These are phyloP conservation scores for Triticum dicoccoides DNA, from an alignment of 176 grass and related monocot species.

Conservation along the genomic window DNA sequence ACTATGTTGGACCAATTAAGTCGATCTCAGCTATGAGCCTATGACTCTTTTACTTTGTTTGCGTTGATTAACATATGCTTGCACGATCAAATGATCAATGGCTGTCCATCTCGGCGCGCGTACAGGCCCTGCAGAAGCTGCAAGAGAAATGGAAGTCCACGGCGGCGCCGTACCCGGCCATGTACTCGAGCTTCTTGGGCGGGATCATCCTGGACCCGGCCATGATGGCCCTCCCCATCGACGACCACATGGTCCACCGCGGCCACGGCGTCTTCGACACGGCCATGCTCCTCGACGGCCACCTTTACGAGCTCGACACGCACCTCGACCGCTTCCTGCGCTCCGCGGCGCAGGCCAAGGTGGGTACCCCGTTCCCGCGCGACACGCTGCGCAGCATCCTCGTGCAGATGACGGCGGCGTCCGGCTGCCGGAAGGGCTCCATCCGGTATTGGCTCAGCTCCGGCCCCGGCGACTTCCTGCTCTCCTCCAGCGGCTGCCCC, in stretches of 20 bases:
- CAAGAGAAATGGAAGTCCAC: conserved; percentile 39
- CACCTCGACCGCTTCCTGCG: conserved; percentile 89
- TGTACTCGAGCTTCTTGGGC: conserved; percentile 81
- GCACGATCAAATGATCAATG: no score
- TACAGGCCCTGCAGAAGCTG: conserved; percentile 59
- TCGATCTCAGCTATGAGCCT: not conserved
- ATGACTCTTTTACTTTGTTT: not conserved
- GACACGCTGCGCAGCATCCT: conserved; percentile 51
- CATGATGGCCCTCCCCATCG: conserved; percentile 69
- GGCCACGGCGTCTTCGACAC: conserved; percentile 97
- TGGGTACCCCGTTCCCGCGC: conserved; percentile 51
- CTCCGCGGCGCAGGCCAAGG: conserved; percentile 58
- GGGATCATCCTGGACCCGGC: conserved; percentile 73
- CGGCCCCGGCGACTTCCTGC: conserved; percentile 78
- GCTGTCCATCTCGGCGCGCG: not conserved
- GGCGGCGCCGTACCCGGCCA: conserved; percentile 41
- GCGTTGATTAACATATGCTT: not conserved
- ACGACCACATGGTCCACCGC: conserved; percentile 95
- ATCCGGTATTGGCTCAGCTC: conserved; percentile 76
- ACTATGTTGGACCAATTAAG: not conserved
- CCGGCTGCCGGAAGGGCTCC: conserved; percentile 67
- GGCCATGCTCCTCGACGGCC: conserved; percentile 78
- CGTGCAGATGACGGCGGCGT: conserved; percentile 76
- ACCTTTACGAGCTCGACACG: conserved; percentile 71
- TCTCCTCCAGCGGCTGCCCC: conserved; percentile 50